Percentiles rank a stretch among this genome's conserved stretches.
Evolutionary conservation across 2,329 filamentous ascomycete genomes (phyloP).

Genomic region (Colletotrichum sp.): DNA sequence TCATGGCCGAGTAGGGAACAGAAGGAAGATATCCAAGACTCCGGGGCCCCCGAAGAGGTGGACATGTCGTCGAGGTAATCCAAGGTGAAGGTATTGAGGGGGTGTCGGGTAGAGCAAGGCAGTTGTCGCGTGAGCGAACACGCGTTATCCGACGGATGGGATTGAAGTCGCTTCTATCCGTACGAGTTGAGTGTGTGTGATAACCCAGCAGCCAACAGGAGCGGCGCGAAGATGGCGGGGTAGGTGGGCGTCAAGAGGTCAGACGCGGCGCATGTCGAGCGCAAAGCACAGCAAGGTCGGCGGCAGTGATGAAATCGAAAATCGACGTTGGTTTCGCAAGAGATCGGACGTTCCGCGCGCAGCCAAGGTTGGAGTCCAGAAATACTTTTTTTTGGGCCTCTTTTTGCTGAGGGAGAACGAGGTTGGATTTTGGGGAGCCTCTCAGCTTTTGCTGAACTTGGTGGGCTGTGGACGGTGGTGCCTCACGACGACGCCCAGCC

Average conservation of each 20-base stretch:
- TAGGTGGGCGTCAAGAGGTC: conserved; percentile 9
- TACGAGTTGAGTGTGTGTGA: not conserved
- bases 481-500: conserved; percentile 17
- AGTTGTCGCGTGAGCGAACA: not conserved
- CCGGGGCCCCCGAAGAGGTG: conserved; percentile 66
- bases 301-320: not conserved
- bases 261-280: conserved; percentile 17
- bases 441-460: conserved; percentile 21
- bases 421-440: conserved; percentile 12
- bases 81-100: conserved; percentile 24
- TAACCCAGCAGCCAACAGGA: conserved; percentile 5
- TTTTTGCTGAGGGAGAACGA: not conserved
- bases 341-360: not conserved
- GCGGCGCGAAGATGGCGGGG: conserved; percentile 19
- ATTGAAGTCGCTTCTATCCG: not conserved
- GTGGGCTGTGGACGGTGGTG: conserved; percentile 17
- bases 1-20: conserved; percentile 95
- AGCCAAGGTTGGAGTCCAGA: not conserved
- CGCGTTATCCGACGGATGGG: conserved; percentile 1
- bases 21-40: conserved; percentile 98
- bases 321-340: not conserved
- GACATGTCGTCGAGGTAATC: conserved; percentile 49
- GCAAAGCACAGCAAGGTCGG: not conserved
- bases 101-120: conserved; percentile 11
- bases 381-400: not conserved